Conservation (phyloP, 2,329 filamentous ascomycete genomes). For the Kalaharituber pfeilii region DNA sequence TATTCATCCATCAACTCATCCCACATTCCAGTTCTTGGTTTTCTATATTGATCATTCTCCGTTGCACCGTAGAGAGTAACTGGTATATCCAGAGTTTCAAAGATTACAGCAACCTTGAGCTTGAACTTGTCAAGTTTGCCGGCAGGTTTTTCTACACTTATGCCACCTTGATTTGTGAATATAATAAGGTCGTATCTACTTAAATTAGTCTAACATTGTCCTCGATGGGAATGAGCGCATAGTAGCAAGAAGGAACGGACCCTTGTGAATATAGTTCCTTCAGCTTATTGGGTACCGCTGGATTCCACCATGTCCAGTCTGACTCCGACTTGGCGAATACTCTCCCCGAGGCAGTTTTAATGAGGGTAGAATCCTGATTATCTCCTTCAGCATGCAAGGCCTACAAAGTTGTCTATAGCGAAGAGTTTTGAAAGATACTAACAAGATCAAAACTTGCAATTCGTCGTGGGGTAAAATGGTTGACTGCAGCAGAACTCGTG, state of each 20-base stretch:
- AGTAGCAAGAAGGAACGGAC: too few species aligned
- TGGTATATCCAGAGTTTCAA: constrained; percentile 57
- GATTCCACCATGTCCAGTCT: constrained; percentile 94
- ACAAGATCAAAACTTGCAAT: constrained; percentile 56
- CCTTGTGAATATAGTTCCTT: constrained; percentile 53
- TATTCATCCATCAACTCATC: constrained; percentile 42
- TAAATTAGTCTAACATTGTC: background rate
- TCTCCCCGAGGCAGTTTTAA: constrained; percentile 63
- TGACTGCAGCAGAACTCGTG: constrained; percentile 23
- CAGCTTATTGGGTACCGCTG: constrained; percentile 48
- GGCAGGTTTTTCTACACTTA: constrained; percentile 48
- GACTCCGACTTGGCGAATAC: constrained; percentile 50
- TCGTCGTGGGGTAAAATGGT: constrained; percentile 34
- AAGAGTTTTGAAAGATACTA: too few species aligned
- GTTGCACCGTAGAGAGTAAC: constrained; percentile 75
- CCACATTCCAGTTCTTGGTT: constrained; percentile 87
- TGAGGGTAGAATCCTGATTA: constrained; percentile 72
- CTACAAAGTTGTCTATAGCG: too few species aligned
- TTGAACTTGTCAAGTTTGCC: constrained; percentile 67
- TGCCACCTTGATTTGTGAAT: constrained; percentile 74
- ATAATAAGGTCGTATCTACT: constrained; percentile 56
- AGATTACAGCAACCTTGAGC: constrained; percentile 51
- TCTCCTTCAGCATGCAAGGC: too few species aligned
- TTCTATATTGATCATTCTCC: constrained; percentile 61
- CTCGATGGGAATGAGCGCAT: too few species aligned